phyloP scores from a whole-genome alignment of 305 asterid species.

The Solanum hybrid region DNA sequence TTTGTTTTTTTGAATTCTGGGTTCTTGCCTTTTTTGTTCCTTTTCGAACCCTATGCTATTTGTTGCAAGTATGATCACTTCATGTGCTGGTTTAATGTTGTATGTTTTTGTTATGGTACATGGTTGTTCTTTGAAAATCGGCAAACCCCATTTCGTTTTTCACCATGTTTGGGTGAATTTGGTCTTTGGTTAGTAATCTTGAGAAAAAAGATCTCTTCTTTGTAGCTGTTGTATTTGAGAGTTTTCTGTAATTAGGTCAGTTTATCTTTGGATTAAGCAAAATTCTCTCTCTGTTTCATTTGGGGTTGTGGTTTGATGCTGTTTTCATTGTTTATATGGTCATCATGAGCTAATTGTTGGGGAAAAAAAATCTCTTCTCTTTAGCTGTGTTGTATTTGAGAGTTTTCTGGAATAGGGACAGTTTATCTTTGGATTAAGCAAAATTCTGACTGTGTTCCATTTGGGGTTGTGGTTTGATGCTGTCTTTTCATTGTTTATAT shows the following conservation, averaged over 20 bases:
- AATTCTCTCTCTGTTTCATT: neutral
- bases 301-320: neutral
- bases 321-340: neutral
- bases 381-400: neutral
- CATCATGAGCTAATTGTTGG: neutral
- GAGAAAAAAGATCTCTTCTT: neutral
- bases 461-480: neutral
- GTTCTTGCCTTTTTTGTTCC: neutral
- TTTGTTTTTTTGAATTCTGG: neutral
- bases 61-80: conserved; percentile 8
- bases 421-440: neutral
- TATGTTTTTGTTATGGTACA: neutral
- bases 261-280: neutral
- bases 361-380: neutral
- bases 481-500: neutral
- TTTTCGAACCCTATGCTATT: conserved; percentile 6
- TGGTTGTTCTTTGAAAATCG: neutral
- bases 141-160: neutral
- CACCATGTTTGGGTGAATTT: neutral
- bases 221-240: neutral
- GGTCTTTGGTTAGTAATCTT: neutral
- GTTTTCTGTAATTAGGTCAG: neutral
- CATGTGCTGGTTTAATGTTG: neutral
- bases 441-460: neutral
- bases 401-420: neutral